Evolutionary conservation across 2,329 filamentous ascomycete genomes (phyloP), one percentile per base, ranked within the genome.

Genomic region (Sporothrix mexicana): DNA sequence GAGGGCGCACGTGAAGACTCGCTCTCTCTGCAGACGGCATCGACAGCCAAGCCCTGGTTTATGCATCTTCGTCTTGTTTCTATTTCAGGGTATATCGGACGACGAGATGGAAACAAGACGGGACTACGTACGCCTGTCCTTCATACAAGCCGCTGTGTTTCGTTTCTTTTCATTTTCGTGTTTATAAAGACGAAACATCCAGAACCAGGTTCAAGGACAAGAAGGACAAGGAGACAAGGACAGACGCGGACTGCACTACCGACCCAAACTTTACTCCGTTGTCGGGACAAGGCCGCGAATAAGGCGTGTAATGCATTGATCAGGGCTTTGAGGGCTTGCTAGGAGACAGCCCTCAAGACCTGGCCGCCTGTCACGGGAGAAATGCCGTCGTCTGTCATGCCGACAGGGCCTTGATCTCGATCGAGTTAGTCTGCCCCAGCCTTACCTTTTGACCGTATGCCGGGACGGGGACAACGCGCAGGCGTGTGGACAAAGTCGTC

Each of bases 181-280:
- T 6, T 23, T 20, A 1, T 10, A 5, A 36, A 36, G 30, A 36
- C 2, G 5, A 36, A 36, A 5, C 51, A 20, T 41, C 30, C 2
- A 61, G 30, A 43, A 59, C 55, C 55, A 36, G 55, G 59, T 43
- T 10, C 59, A 43, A n/a, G 30, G 41, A 36, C 30, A 36, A n/a
- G n/a, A n/a, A n/a, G n/a, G n/a, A n/a, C n/a, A n/a, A n/a, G n/a
- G n/a, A n/a, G n/a, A n/a, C 59, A 43, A n/a, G 30, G 41, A 36
- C 30, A 36, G 30, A 36, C 30, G 30, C 30, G 30, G 43, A 17
- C 17, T 43, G 30, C 30, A 62, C 59, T 62, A 17, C 59, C 36
- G 59, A 43, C 41, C 59, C 59, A 43, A 62, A 59, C 25, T 36
- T 59, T 59, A n/a, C n/a, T n/a, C n/a, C n/a, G n/a, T n/a, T n/a